A percentile compares a stretch with the other conserved stretches of the same genome.
phyloP scores from a whole-genome alignment of 2,329 filamentous ascomycete genomes.

The Neonectria neomacrospora region DNA sequence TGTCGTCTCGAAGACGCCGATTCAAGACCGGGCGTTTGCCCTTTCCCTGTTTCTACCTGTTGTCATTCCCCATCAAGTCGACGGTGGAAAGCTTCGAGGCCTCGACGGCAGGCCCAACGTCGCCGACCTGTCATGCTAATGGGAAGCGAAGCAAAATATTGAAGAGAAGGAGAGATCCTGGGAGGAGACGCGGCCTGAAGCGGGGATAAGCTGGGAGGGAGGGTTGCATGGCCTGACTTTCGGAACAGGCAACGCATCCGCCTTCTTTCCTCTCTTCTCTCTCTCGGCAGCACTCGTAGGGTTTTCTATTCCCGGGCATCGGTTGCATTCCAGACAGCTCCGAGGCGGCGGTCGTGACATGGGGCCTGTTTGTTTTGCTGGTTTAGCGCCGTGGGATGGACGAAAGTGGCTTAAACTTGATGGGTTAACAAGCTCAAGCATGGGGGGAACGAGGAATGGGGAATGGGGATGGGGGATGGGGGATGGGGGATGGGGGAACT shows the following conservation, averaged over 20 bases:
- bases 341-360: background rate
- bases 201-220: background rate
- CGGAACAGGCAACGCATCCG: background rate
- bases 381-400: background rate
- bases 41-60: background rate
- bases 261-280: background rate
- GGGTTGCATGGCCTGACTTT: background rate
- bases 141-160: background rate
- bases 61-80: background rate
- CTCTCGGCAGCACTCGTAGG: background rate
- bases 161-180: background rate
- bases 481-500: background rate
- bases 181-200: too few relatives aligned
- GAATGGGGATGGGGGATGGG: background rate
- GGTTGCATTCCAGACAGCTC: background rate
- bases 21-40: too few relatives aligned
- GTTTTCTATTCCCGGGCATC: background rate
- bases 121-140: background rate
- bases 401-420: background rate
- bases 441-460: background rate
- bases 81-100: background rate
- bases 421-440: background rate
- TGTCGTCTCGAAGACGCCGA: background rate
- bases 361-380: too few relatives aligned
- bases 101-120: too few relatives aligned